phyloP scores from a whole-genome alignment of 2,329 filamentous ascomycete species.

The Pseudogymnoascus verrucosus region DNA sequence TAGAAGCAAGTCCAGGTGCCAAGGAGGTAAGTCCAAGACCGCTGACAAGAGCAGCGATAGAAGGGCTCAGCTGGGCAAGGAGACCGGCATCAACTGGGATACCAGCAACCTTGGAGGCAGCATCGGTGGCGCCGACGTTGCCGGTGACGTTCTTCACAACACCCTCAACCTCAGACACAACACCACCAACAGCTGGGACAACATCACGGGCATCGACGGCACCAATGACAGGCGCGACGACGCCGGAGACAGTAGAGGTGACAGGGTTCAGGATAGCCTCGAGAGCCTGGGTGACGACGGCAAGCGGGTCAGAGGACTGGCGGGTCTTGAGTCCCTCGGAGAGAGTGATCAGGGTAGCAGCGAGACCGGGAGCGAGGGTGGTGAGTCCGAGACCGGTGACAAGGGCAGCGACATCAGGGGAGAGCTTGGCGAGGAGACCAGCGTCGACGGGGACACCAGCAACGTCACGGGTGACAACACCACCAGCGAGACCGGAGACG shows the following conservation, averaged over 20 bases:
- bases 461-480: neutral
- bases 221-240: neutral
- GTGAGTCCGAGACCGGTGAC: neutral
- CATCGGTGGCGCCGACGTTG: neutral
- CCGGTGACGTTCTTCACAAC: neutral
- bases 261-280: neutral
- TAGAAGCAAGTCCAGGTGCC: neutral
- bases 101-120: neutral
- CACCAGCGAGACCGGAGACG: neutral
- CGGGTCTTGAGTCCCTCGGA: neutral
- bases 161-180: neutral
- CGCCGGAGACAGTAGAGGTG: neutral
- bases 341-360: neutral
- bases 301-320: neutral
- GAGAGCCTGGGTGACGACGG: neutral
- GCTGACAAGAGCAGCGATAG: neutral
- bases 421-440: neutral
- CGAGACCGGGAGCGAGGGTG: neutral
- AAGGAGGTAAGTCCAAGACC: neutral
- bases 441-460: neutral
- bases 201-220: neutral
- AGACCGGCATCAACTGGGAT: neutral
- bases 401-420: neutral
- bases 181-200: neutral
- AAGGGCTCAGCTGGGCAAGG: neutral